Evolutionary conservation across 2,329 filamentous ascomycete species (phyloP), one percentile per base, ranked within the genome.

Genomic region (Colletotrichum godetiae): DNA sequence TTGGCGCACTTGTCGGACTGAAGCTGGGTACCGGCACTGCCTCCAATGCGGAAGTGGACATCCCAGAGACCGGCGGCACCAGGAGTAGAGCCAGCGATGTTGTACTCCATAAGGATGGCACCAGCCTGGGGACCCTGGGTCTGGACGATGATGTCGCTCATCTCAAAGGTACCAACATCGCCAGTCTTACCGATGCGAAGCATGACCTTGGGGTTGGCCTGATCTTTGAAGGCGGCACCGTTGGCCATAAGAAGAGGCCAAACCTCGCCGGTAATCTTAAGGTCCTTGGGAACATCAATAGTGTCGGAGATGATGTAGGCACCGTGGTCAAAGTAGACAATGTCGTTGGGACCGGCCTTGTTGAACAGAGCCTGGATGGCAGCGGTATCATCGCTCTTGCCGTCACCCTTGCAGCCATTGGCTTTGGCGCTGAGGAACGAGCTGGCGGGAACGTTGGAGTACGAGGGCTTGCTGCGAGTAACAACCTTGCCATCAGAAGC

Each of bases 21-120:
- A 19, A 98, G 89, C 76, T 94, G 84, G 33, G 95, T 97, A 73
- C 96, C 96, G 5, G 93, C 92, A 67, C 92, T 92, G 56, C 97
- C 97, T 78, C 95, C 96, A 78, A 99, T 90, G 79, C 97, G 94
- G 85, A 97, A 93, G 86, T 99, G 97, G n/a, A 95, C 92, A 79
- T 99, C 97, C 94, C 95, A 99, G 84, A 98, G 92, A 75, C 91
- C 96, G 24, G 92, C 92, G 1, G 91, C 89, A 59, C 94, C 95
- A 71, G 92, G 88, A 68, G 83, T 87, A 77, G 88, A 81, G 46
- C 91, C 92, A 56, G 90, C 91, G 55, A 98, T 86, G 84, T 98
- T 98, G 93, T 95, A 98, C 82, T 98, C 90, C 85, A 98, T 91
- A 80, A 98, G 89, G 79, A 98, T 94, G 22, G 95, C 96, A 76